Percentiles rank a stretch among this genome's conserved stretches.
phyloP scores from a whole-genome alignment of 2,329 filamentous ascomycete species.

The Hymenoscyphus occultus region DNA sequence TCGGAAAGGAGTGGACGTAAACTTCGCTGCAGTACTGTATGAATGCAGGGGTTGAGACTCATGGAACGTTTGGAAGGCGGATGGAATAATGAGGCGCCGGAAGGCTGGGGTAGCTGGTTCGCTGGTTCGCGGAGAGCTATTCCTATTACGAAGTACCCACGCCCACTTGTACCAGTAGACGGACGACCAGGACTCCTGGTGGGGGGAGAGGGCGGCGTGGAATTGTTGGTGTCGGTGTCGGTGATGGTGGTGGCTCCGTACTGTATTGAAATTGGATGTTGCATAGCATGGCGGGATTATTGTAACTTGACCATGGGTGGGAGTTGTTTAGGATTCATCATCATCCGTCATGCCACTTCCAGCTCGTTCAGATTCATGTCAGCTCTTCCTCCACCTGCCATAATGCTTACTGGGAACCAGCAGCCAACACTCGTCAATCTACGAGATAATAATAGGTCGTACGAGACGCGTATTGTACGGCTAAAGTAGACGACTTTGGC shows the following conservation, averaged over 20 bases:
- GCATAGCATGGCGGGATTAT: neutral
- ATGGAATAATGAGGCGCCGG: constrained; percentile 2
- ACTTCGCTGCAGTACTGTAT: neutral
- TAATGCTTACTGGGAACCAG: too few species aligned
- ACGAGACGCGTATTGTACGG: neutral
- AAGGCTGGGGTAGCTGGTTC: neutral
- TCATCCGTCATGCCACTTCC: neutral
- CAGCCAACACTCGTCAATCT: too few species aligned
- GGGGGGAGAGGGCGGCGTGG: neutral
- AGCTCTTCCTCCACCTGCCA: too few species aligned
- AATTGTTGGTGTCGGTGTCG: too few species aligned
- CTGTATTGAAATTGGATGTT: too few species aligned
- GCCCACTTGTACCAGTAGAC: too few species aligned
- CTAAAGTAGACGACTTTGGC: neutral
- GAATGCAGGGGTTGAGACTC: neutral
- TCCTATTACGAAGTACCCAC: too few species aligned
- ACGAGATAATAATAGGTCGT: neutral
- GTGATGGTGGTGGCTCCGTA: too few species aligned
- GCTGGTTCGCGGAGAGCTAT: neutral
- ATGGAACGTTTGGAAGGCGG: constrained; percentile 1
- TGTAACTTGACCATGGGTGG: neutral
- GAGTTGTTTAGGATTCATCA: constrained; percentile 1
- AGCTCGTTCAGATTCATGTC: neutral
- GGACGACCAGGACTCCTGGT: neutral
- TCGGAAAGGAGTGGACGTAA: neutral